Percentiles rank a stretch among this genome's conserved stretches.
Conservation (phyloP, 2,329 filamentous ascomycete species). For the Decorospora gaudefroyi region DNA sequence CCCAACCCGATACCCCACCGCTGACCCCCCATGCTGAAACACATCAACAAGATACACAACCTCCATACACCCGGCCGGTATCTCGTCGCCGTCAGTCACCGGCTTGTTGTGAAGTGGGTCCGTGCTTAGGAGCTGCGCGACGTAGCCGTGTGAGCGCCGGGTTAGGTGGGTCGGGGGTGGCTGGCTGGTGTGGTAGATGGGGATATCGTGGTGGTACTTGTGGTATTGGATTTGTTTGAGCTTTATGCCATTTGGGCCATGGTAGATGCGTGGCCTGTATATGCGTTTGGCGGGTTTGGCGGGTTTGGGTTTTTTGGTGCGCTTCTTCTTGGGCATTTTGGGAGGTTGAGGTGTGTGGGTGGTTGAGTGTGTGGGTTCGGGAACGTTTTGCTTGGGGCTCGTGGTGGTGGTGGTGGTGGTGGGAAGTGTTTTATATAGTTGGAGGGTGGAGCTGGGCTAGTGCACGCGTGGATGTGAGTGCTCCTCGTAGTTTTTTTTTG, state of each 20-base stretch:
- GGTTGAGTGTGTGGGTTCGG: no score
- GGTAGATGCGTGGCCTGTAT: no score
- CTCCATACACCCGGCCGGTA: slow-evolving; percentile 22
- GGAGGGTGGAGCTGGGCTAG: no score
- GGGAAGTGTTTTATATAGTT: no score
- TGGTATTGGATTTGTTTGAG: slow-evolving; percentile 19
- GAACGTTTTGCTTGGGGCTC: no score
- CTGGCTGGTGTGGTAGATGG: slow-evolving; percentile 30
- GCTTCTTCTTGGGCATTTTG: no score
- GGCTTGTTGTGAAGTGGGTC: slow-evolving; percentile 15
- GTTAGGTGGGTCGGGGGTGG: slow-evolving; percentile 2
- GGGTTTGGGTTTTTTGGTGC: no score
- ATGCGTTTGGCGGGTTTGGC: no score
- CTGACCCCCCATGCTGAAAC: slow-evolving; percentile 24
- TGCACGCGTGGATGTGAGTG: no score
- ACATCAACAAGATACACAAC: slow-evolving; percentile 23
- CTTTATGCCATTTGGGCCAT: not conserved
- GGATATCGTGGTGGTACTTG: slow-evolving; percentile 19
- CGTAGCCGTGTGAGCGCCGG: slow-evolving; percentile 14
- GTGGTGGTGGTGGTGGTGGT: no score
- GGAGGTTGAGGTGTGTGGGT: no score
- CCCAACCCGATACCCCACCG: slow-evolving; percentile 26
- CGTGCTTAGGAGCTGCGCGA: slow-evolving; percentile 11
- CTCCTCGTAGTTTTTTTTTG: no score
- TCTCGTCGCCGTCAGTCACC: slow-evolving; percentile 22